Evolutionary conservation across 2,329 filamentous ascomycete species (phyloP).

Genomic region (Colletotrichum musae): DNA sequence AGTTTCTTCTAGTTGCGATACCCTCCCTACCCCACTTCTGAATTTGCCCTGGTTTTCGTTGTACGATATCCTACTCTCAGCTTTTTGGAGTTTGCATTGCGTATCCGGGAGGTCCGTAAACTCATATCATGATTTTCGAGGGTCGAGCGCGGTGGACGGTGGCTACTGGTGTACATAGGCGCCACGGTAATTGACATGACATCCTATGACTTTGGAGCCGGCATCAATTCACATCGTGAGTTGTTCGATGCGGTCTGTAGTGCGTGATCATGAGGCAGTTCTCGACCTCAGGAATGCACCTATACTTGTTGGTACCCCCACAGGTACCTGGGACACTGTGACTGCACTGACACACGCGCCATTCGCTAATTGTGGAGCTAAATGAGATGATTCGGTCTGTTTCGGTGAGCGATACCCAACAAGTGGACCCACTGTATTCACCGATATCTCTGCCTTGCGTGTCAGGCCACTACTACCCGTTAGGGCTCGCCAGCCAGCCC

Average conservation of each 20-base stretch:
- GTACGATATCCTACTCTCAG: conserved; percentile 41
- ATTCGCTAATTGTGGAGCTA: conserved; percentile 14
- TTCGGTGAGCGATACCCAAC: not conserved
- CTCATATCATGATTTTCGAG: conserved; percentile 33
- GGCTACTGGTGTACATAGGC: conserved; percentile 40
- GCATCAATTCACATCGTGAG: no score
- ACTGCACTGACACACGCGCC: not conserved
- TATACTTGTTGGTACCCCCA: no score
- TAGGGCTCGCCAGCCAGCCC: conserved; percentile 52
- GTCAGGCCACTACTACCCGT: conserved; percentile 43
- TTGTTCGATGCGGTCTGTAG: no score
- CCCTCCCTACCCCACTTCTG: conserved; percentile 43
- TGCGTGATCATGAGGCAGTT: no score
- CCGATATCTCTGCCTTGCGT: conserved; percentile 38
- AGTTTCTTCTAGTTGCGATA: conserved; percentile 43
- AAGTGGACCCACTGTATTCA: not conserved
- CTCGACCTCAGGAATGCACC: no score
- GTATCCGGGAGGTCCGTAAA: conserved; percentile 36
- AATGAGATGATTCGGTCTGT: conserved; percentile 11
- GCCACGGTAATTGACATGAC: conserved; percentile 38
- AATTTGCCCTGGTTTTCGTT: conserved; percentile 37
- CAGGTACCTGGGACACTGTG: not conserved
- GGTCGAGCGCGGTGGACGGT: conserved; percentile 1
- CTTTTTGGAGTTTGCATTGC: conserved; percentile 38
- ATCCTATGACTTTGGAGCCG: not conserved